Base-by-base conservation (phyloP, 2,329 filamentous ascomycete species). In the Arthrinium puccinioides region DNA sequence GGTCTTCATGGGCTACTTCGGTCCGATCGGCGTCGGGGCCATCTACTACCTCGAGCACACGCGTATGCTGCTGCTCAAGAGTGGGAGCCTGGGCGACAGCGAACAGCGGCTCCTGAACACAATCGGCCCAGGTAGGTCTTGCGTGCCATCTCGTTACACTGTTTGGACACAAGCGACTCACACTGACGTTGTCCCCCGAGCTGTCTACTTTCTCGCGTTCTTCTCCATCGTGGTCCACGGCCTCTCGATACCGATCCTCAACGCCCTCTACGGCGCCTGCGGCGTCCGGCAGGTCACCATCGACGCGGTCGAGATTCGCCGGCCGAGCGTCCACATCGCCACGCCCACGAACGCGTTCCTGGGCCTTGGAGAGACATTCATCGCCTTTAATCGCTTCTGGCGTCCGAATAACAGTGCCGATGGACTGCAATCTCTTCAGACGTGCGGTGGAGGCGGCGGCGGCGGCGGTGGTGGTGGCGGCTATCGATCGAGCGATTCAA, bases 381-480 rank as follows among this genome's bases (percentile, higher is more conserved):
- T 67, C 25, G 62, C 62, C 4, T 67, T 65, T 47, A 69, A 70
- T 44, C 62, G 66, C 27, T 70, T 69, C 53, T 65, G 57, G 7
- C 50, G 62, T 4, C 36, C 61, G 10, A 16, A 16, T 21, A 23
- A 24, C 14, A n/a, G n/a, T n/a, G n/a, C n/a, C n/a, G n/a, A n/a
- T n/a, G n/a, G n/a, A n/a, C n/a, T n/a, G n/a, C n/a, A n/a, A n/a
- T n/a, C n/a, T n/a, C n/a, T n/a, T n/a, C n/a, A n/a, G n/a, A n/a
- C n/a, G n/a, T n/a, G n/a, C n/a, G n/a, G n/a, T n/a, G n/a, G n/a
- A n/a, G n/a, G n/a, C n/a, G n/a, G n/a, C n/a, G n/a, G n/a, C n/a
- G n/a, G n/a, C n/a, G n/a, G n/a, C n/a, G n/a, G n/a, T n/a, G n/a
- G n/a, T n/a, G n/a, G n/a, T n/a, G n/a, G n/a, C n/a, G n/a, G n/a